These are phyloP conservation scores for Leptodermis oblonga DNA, from an alignment of 257 asterid species.

Conservation along the genomic window DNA sequence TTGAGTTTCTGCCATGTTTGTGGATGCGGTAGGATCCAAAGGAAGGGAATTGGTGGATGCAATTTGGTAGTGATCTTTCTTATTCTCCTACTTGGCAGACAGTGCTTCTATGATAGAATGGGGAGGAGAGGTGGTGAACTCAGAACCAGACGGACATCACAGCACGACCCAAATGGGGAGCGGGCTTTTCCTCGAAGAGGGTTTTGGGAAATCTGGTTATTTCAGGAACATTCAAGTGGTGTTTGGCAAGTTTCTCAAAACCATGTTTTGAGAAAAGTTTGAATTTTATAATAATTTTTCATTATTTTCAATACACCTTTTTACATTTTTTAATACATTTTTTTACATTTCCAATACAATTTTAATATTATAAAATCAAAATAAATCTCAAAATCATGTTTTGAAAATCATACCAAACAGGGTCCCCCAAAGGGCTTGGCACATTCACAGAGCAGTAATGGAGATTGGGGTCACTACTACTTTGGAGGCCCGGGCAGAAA, in stretches of 20 bases:
- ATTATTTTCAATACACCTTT: too few relatives aligned
- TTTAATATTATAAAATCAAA: too few relatives aligned
- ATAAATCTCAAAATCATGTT: too few relatives aligned
- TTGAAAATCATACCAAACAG: too few relatives aligned
- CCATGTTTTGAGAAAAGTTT: too few relatives aligned
- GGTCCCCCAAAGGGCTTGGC: slow-evolving; percentile 65
- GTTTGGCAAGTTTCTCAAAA: too few relatives aligned
- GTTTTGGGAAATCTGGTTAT: slow-evolving; percentile 77
- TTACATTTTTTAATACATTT: too few relatives aligned
- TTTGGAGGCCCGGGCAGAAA: slow-evolving; percentile 94
- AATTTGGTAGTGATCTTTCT: slow-evolving; percentile 84
- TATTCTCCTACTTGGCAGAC: slow-evolving; percentile 74
- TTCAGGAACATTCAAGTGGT: slow-evolving; percentile 83
- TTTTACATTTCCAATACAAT: too few relatives aligned
- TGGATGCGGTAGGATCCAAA: slow-evolving; percentile 57
- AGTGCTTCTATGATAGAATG: slow-evolving; percentile 87
- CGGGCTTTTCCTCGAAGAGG: slow-evolving; percentile 81
- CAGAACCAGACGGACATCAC: slow-evolving; percentile 68
- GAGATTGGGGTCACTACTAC: slow-evolving; percentile 87
- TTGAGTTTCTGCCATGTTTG: neutral
- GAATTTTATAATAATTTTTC: too few relatives aligned
- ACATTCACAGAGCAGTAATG: slow-evolving; percentile 70
- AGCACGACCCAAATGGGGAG: slow-evolving; percentile 92
- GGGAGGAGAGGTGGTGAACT: slow-evolving; percentile 91
- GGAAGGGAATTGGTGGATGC: slow-evolving; percentile 97